These are phyloP conservation scores for Juncus effusus DNA, from an alignment of 176 grass and related monocot species.

Conservation along the genomic window DNA sequence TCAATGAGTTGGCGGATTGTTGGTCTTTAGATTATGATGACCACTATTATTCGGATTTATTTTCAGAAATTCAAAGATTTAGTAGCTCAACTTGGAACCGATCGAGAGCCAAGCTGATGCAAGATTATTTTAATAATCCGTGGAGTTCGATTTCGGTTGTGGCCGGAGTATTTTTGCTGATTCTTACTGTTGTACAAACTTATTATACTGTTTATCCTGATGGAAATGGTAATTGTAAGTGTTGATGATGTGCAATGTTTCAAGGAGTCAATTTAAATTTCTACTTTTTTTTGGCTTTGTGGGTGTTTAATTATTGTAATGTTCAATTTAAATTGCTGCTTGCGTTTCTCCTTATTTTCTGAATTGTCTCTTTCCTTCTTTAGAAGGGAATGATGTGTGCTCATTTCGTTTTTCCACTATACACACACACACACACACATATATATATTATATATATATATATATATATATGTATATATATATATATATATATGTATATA, in stretches of 20 bases:
- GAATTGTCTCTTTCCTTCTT: too few species aligned
- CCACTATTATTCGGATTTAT: constrained; percentile 9
- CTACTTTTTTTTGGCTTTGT: too few species aligned
- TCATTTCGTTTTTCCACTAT: too few species aligned
- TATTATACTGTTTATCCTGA: constrained; percentile 22
- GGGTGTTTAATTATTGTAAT: too few species aligned
- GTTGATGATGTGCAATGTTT: background rate
- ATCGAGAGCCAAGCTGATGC: constrained; percentile 21
- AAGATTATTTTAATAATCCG: constrained; percentile 41
- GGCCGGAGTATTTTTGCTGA: constrained; percentile 2
- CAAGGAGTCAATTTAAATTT: too few species aligned
- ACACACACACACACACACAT: too few species aligned
- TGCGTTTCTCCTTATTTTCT: too few species aligned
- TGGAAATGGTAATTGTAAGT: background rate
- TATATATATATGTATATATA: too few species aligned
- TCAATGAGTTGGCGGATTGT: constrained; percentile 12
- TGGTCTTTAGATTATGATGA: background rate
- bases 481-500: too few species aligned
- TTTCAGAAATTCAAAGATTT: constrained; percentile 8
- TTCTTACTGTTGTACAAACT: constrained; percentile 26
- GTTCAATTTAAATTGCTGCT: too few species aligned
- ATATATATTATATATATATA: too few species aligned
- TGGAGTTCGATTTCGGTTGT: constrained; percentile 39
- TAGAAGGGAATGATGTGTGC: too few species aligned
- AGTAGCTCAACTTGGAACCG: background rate